Percentiles rank a stretch among this genome's conserved stretches.
These are phyloP conservation scores for Turritis glabra DNA, from an alignment of 345 rosid species.

Conservation along the genomic window DNA sequence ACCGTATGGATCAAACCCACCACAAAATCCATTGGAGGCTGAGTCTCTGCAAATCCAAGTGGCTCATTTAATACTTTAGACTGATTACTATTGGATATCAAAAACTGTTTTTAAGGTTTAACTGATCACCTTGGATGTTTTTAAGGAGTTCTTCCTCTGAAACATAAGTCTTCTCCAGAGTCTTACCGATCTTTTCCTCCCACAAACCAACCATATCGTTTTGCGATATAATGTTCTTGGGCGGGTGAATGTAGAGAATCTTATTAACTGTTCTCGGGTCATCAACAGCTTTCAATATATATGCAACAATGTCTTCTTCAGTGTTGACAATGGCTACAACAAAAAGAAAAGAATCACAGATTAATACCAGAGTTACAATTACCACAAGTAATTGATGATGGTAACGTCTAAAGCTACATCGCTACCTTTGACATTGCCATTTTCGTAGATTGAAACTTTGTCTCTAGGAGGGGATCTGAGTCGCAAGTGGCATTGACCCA, in stretches of 20 bases:
- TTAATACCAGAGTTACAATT: not conserved
- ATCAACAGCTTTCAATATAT: constrained; percentile 58
- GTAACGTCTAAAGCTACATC: not conserved
- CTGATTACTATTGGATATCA: not conserved
- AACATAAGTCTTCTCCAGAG: constrained; percentile 53
- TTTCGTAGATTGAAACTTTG: constrained; percentile 49
- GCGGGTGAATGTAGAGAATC: constrained; percentile 65
- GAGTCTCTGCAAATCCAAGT: constrained; percentile 52
- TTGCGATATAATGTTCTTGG: constrained; percentile 64
- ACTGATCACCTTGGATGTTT: constrained; percentile 58
- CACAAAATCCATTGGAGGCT: constrained; percentile 47
- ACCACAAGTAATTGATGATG: not conserved
- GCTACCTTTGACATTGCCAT: constrained; percentile 58
- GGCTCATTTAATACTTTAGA: not conserved
- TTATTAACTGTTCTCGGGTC: constrained; percentile 68
- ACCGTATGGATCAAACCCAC: constrained; percentile 37
- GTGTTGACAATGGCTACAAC: constrained; percentile 62
- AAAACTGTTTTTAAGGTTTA: not conserved
- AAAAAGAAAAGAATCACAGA: not conserved
- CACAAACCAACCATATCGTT: constrained; percentile 64
- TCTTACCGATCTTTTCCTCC: constrained; percentile 69
- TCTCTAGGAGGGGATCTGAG: constrained; percentile 58
- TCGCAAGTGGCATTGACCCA: constrained; percentile 48
- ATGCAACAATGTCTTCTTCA: constrained; percentile 69
- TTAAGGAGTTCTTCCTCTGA: constrained; percentile 63